Evolutionary conservation across 1,284 basidiomycete species (phyloP).

Genomic region (Ceratobasidium theobromae): DNA sequence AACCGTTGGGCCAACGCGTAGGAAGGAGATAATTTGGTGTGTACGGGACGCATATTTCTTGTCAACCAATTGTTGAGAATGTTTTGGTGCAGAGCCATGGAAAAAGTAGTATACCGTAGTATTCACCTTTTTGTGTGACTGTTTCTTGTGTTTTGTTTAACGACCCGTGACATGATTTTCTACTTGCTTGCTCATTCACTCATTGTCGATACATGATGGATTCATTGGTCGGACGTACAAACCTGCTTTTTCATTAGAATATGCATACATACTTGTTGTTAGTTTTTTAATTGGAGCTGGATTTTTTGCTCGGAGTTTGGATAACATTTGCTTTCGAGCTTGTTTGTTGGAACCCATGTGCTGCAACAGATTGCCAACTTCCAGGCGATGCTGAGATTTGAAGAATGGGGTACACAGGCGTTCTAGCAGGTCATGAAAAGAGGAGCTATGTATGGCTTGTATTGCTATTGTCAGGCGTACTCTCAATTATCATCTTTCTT

Average conservation of each 20-base stretch:
- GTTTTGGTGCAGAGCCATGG: not conserved
- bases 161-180: slow-evolving; percentile 3
- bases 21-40: slow-evolving; percentile 18
- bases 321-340: no score
- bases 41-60: not conserved
- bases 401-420: no score
- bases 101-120: not conserved
- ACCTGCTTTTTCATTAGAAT: slow-evolving; percentile 1
- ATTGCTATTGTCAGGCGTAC: no score
- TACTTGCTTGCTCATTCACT: slow-evolving; percentile 10
- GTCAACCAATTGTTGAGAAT: not conserved
- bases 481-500: no score
- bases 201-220: slow-evolving; percentile 28
- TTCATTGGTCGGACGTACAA: not conserved
- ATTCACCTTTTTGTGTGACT: not conserved
- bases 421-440: no score
- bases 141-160: slow-evolving; percentile 13
- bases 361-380: no score
- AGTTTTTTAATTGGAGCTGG: not conserved
- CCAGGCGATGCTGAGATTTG: no score
- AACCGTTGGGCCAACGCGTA: slow-evolving; percentile 11
- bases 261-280: slow-evolving; percentile 43
- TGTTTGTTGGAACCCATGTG: no score
- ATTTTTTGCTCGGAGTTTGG: no score
- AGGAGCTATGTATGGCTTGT: no score